Evolutionary conservation across 352 stramenopile species (phyloP), one percentile per base, ranked within the genome.

Genomic region (Phytophthora aleatoria): DNA sequence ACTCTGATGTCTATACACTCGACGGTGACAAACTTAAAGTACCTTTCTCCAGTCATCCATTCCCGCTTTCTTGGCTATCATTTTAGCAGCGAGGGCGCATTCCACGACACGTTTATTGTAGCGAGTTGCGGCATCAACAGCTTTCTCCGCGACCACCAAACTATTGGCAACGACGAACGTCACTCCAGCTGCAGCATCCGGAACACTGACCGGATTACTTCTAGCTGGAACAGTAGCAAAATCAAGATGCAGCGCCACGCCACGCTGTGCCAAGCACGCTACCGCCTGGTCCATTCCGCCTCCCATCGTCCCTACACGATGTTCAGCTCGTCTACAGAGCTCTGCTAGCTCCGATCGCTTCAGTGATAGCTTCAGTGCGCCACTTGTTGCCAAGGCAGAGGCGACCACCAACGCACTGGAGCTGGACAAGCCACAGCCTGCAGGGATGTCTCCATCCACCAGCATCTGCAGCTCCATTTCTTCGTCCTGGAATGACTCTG

Each of bases 71-170:
- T 84, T 91, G 12, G 67, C 79, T 15, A 94, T 77, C 51, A 92
- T 47, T 68, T 92, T 94, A 31, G 77, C 74, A 41, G 83, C 87
- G 3, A 95, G 62, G 11, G 79, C 77, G 48, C 87, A 91, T 67
- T 95, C 87, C 12, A 92, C 60, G 5, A 95, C 87, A 8, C 89
- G 83, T 61, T 90, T 90, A 67, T 96, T 96, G 55, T 81, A 96
- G 8, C 69, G 70, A 31, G 60, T 74, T 9, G 64, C 55, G 1
- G 85, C 84, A 49, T 84, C 80, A n/a, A 86, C 79, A 1, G 89
- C 87, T 74, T 96, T 96, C 56, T 90, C 59, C 10, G 83, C 78
- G 7, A 85, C 52, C 6, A 90, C 77, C 11, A 86, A 52, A 30
- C 76, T 90, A 55, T 95, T 94, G 12, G 83, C 79, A 43, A 96